These are phyloP conservation scores for Stentor roeselii DNA, from an alignment of 73 alveolate species.

Conservation along the genomic window DNA sequence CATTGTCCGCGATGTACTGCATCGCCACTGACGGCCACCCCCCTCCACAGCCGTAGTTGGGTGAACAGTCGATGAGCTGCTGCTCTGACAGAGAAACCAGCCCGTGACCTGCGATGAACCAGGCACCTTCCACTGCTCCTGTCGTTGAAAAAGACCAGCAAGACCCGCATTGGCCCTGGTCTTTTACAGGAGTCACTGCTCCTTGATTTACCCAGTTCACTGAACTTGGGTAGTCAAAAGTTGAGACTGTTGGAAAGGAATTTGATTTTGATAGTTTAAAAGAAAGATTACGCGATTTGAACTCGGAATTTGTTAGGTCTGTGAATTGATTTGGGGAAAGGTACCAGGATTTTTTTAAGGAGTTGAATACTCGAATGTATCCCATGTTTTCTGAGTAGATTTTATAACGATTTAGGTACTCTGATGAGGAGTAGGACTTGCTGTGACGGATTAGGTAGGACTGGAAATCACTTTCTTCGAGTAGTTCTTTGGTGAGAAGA, in stretches of 20 bases:
- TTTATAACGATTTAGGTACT: background rate
- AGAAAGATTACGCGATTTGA: background rate
- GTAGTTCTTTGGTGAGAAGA: too few species aligned
- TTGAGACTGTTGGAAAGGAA: background rate
- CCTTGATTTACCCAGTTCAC: slow-evolving; percentile 66
- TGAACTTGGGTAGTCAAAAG: background rate
- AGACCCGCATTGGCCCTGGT: slow-evolving; percentile 86
- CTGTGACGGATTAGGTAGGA: background rate
- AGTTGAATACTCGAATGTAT: background rate
- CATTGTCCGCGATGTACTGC: slow-evolving; percentile 35
- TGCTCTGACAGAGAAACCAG: slow-evolving; percentile 58
- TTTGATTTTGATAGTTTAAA: too few species aligned
- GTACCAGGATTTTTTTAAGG: background rate
- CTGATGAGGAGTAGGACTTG: background rate
- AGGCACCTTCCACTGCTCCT: slow-evolving; percentile 84
- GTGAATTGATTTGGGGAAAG: background rate
- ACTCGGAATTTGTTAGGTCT: background rate
- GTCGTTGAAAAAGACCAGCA: slow-evolving; percentile 87
- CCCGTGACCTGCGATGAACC: slow-evolving; percentile 40
- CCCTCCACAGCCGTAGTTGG: slow-evolving; percentile 69
- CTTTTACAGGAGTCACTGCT: slow-evolving; percentile 69
- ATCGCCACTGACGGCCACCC: slow-evolving; percentile 67
- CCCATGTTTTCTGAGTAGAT: background rate
- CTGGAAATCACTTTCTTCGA: background rate
- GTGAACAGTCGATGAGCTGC: slow-evolving; percentile 78